Evolutionary conservation across 1,284 basidiomycete genomes (phyloP).

Genomic region (Cutaneotrichosporon cyanovorans): DNA sequence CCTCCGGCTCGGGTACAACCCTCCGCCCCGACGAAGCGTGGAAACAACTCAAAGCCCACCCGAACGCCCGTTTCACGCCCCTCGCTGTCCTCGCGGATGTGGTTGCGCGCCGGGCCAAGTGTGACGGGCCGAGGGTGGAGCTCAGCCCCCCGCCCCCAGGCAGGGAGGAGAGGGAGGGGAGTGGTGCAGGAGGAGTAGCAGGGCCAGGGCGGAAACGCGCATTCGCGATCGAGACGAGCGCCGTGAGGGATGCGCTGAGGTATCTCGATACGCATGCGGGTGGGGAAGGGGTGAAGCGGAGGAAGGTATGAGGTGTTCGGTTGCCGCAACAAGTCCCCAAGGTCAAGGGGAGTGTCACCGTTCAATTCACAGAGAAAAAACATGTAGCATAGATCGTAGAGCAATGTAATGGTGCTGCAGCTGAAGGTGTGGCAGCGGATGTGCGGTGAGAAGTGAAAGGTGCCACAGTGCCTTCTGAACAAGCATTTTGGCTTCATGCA

Average conservation of each 20-base stretch:
- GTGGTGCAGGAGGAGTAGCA: conserved; percentile 46
- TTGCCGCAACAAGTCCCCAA: background rate
- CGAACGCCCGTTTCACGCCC: conserved; percentile 74
- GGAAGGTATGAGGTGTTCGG: background rate
- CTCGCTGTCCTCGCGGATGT: conserved; percentile 75
- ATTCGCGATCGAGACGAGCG: conserved; percentile 66
- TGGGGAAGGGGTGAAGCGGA: background rate
- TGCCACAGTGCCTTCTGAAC: too few species aligned
- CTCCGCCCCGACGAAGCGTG: conserved; percentile 78
- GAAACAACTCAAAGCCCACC: conserved; percentile 78
- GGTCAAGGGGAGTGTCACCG: too few species aligned
- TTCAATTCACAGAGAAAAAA: too few species aligned
- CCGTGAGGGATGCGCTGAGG: conserved; percentile 67
- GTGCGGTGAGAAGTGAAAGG: too few species aligned
- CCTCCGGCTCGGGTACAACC: conserved; percentile 37
- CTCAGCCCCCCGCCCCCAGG: conserved; percentile 50
- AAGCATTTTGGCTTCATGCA: too few species aligned
- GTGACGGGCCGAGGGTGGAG: conserved; percentile 62
- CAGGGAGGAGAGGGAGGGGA: conserved; percentile 40
- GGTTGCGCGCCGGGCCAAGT: conserved; percentile 71
- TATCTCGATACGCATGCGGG: conserved; percentile 53
- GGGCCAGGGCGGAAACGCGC: conserved; percentile 46
- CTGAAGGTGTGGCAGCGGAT: too few species aligned
- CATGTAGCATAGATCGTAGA: too few species aligned
- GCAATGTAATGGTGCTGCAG: too few species aligned